Conservation (phyloP, 2,329 filamentous ascomycete species). For the Venturia effusa region DNA sequence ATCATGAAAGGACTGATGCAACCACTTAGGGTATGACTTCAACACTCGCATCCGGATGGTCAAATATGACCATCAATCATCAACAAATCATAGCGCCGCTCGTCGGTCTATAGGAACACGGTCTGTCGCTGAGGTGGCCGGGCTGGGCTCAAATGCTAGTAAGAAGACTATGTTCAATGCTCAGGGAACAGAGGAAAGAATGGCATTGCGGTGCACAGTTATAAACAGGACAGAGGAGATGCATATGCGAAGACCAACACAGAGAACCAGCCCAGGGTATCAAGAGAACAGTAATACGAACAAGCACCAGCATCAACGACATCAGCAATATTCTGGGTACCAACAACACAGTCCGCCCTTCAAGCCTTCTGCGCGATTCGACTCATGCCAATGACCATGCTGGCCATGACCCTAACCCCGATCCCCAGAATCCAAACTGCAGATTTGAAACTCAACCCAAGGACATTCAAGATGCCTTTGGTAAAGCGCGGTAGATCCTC, state of each 20-base stretch:
- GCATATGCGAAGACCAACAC: background rate
- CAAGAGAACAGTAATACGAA: background rate
- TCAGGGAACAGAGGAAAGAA: no score
- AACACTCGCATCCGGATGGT: no score
- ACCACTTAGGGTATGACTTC: no score
- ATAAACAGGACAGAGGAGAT: background rate
- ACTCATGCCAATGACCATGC: conserved; percentile 7
- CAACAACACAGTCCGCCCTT: background rate
- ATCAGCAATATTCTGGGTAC: background rate
- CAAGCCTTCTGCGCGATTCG: conserved; percentile 1
- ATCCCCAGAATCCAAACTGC: conserved; percentile 7
- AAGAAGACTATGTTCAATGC: no score
- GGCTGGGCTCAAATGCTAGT: no score
- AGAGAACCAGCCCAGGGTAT: background rate
- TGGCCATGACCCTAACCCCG: conserved; percentile 8
- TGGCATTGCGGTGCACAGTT: background rate
- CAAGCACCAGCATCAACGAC: background rate
- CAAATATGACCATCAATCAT: no score
- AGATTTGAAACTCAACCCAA: conserved; percentile 8
- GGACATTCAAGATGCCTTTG: conserved; percentile 6
- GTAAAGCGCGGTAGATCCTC: conserved; percentile 10
- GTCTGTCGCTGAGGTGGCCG: no score
- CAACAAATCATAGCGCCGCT: no score
- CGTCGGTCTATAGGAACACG: no score
- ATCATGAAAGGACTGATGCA: no score